Evolutionary conservation across 1,139 yeast genomes (phyloP).

Genomic region (Chernovozyma sophiae-reginae): DNA sequence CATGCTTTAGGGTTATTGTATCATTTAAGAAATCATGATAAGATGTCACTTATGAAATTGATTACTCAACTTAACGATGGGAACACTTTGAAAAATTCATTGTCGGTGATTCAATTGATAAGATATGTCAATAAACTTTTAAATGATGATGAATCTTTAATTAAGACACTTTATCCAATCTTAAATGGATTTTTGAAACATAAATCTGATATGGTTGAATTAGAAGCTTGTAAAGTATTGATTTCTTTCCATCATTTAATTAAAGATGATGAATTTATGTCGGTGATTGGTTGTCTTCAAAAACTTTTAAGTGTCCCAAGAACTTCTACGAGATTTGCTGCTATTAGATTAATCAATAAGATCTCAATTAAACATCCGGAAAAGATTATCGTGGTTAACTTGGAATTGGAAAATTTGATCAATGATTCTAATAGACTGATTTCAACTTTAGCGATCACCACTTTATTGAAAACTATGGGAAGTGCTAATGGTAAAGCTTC

Average conservation of each 20-base stretch:
- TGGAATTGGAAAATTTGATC: slow-evolving; percentile 81
- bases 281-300: slow-evolving; percentile 70
- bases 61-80: slow-evolving; percentile 73
- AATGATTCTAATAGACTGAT: slow-evolving; percentile 86
- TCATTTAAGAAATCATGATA: slow-evolving; percentile 84
- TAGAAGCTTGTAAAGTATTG: slow-evolving; percentile 89
- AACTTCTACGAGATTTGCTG: slow-evolving; percentile 86
- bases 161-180: slow-evolving; percentile 56
- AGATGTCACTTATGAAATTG: slow-evolving; percentile 89
- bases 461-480: slow-evolving; percentile 91
- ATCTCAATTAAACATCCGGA: slow-evolving; percentile 82
- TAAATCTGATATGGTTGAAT: slow-evolving; percentile 84
- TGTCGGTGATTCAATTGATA: slow-evolving; percentile 82
- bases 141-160: slow-evolving; percentile 51
- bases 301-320: slow-evolving; percentile 83
- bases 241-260: slow-evolving; percentile 57
- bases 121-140: slow-evolving; percentile 75
- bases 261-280: slow-evolving; percentile 57
- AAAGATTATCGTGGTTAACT: slow-evolving; percentile 62
- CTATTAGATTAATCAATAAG: slow-evolving; percentile 83
- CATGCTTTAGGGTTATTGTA: slow-evolving; percentile 92
- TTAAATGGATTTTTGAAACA: slow-evolving; percentile 71
- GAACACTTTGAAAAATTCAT: slow-evolving; percentile 56
- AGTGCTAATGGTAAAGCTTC: slow-evolving; percentile 20
- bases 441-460: slow-evolving; percentile 98